phyloP scores from a whole-genome alignment of 202 grass and related monocot genomes.

The Schoenoplectus triqueter region DNA sequence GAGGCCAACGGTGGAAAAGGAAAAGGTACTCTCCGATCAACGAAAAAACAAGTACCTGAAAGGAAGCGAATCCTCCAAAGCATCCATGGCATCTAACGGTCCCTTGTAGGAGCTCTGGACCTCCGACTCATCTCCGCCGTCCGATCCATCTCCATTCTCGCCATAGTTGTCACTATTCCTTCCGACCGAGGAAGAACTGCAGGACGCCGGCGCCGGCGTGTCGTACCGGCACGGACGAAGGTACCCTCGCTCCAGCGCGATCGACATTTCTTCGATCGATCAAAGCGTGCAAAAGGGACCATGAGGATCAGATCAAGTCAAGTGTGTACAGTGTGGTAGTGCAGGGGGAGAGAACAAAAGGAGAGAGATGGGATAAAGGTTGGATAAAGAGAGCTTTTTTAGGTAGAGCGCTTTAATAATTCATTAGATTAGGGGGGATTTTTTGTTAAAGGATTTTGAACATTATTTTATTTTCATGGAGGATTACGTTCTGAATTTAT shows the following conservation, averaged over 20 bases:
- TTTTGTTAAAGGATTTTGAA: too few relatives aligned
- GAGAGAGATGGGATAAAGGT: too few relatives aligned
- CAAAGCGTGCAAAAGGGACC: neutral
- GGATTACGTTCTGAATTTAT: too few relatives aligned
- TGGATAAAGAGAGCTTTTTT: constrained; percentile 9
- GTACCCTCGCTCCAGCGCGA: constrained; percentile 60
- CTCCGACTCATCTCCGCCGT: constrained; percentile 44
- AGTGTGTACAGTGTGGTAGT: neutral
- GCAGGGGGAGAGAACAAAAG: neutral
- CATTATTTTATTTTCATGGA: too few relatives aligned
- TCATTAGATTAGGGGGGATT: too few relatives aligned
- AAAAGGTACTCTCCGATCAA: too few relatives aligned
- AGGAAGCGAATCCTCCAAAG: constrained; percentile 66
- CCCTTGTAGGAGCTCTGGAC: constrained; percentile 71
- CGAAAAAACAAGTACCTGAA: constrained; percentile 49
- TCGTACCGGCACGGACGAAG: constrained; percentile 51
- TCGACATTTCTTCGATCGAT: constrained; percentile 51
- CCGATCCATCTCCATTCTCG: constrained; percentile 42
- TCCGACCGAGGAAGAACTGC: constrained; percentile 50
- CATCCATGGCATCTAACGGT: constrained; percentile 73
- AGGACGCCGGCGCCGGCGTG: constrained; percentile 27
- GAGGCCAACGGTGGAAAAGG: neutral
- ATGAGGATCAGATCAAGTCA: constrained; percentile 15
- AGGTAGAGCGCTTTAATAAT: constrained; percentile 12
- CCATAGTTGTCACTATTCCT: constrained; percentile 56